phyloP scores from a whole-genome alignment of 495 filamentous ascomycete species.

The Trichocladium antarcticum region DNA sequence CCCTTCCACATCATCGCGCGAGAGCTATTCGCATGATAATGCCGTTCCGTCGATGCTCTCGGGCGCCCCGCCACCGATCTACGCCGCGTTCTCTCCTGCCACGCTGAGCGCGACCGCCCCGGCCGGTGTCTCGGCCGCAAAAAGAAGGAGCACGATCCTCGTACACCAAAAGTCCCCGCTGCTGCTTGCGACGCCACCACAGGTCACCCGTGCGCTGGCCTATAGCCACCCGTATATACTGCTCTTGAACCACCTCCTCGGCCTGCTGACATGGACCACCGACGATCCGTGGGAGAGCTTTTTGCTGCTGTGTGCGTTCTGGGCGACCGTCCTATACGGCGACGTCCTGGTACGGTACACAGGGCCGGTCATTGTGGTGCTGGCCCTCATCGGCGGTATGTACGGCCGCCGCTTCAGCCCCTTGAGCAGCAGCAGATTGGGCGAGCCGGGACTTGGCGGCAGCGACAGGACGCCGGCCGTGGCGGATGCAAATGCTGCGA shows the following conservation, averaged over 20 bases:
- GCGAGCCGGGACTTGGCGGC: slow-evolving; percentile 30
- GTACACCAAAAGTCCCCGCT: slow-evolving; percentile 95
- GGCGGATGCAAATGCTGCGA: slow-evolving; percentile 14
- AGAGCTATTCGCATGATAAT: slow-evolving; percentile 14
- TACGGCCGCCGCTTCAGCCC: slow-evolving; percentile 84
- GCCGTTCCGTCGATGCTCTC: slow-evolving; percentile 11
- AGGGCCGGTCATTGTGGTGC: slow-evolving; percentile 72
- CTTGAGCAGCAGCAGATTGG: slow-evolving; percentile 72
- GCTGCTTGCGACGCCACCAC: slow-evolving; percentile 83
- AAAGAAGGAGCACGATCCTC: slow-evolving; percentile 77
- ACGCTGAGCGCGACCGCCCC: slow-evolving; percentile 49
- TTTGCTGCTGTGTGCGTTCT: slow-evolving; percentile 71
- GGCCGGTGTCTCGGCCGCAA: slow-evolving; percentile 51
- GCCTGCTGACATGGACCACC: slow-evolving; percentile 85
- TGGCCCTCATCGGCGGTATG: slow-evolving; percentile 78
- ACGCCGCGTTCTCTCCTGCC: slow-evolving; percentile 61
- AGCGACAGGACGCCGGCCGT: slow-evolving; percentile 8
- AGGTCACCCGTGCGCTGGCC: slow-evolving; percentile 81
- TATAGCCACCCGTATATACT: slow-evolving; percentile 90
- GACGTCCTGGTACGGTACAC: slow-evolving; percentile 66
- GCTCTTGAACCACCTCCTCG: slow-evolving; percentile 70
- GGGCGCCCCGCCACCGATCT: slow-evolving; percentile 24
- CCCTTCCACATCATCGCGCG: slow-evolving; percentile 19
- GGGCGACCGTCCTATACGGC: slow-evolving; percentile 75
- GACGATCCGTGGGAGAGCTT: slow-evolving; percentile 96